Conservation (phyloP, 345 rosid species). For the Citrus trifoliata region DNA sequence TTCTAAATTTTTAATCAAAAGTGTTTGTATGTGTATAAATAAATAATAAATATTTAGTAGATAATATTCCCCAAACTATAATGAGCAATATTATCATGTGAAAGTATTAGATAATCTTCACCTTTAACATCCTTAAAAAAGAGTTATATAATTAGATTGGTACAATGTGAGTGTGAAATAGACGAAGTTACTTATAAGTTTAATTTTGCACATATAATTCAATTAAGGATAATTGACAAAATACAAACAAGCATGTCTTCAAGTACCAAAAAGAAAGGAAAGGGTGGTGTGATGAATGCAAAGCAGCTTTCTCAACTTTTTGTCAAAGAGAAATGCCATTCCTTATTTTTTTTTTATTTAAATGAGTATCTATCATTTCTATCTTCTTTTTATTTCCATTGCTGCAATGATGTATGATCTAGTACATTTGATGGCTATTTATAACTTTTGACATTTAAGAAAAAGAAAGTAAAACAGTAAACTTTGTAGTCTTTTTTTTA, state of each 20-base stretch:
- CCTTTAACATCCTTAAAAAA: too few relatives aligned
- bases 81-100: not conserved
- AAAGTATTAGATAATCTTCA: too few relatives aligned
- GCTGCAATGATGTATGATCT: conserved; percentile 7
- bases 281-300: not conserved
- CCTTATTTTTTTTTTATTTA: too few relatives aligned
- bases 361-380: conserved; percentile 5
- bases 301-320: conserved; percentile 3
- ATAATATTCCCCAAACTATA: too few relatives aligned
- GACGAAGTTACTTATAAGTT: not conserved
- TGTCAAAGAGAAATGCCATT: not conserved
- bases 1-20: too few relatives aligned
- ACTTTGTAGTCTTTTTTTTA: too few relatives aligned
- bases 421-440: conserved; percentile 2
- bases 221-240: not conserved
- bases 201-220: too few relatives aligned
- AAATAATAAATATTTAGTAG: too few relatives aligned
- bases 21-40: too few relatives aligned
- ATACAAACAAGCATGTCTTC: not conserved
- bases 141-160: too few relatives aligned
- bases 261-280: not conserved
- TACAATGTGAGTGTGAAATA: too few relatives aligned
- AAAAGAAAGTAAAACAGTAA: not conserved
- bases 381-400: conserved; percentile 11
- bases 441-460: not conserved